Evolutionary conservation across 108 stramenopile species (phyloP).

Genomic region (Epipyxis sp.): DNA sequence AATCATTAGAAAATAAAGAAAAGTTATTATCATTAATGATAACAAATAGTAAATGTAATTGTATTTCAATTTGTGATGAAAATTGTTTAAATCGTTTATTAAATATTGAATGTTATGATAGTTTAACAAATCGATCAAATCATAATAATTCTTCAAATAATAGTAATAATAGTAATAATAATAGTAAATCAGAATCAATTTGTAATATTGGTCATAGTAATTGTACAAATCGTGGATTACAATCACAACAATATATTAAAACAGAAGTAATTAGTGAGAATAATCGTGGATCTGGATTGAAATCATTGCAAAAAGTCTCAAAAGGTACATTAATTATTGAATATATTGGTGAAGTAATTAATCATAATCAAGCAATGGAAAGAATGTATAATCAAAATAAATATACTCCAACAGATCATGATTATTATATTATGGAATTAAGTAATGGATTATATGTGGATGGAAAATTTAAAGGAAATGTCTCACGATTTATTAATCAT

Average conservation of each 20-base stretch:
- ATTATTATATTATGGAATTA: conserved; percentile 89
- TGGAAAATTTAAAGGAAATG: conserved; percentile 73
- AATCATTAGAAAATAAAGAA: conserved; percentile 69
- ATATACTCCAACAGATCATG: conserved; percentile 81
- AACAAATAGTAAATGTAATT: conserved; percentile 34
- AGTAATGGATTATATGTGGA: conserved; percentile 77
- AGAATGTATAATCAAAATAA: conserved; percentile 65
- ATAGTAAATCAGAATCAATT: conserved; percentile 58
- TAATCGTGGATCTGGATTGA: conserved; percentile 83
- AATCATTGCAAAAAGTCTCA: conserved; percentile 63
- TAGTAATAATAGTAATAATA: too few relatives aligned
- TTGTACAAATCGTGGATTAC: conserved; percentile 77
- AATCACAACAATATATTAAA: conserved; percentile 60
- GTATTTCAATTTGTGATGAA: conserved; percentile 61
- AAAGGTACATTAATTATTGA: conserved; percentile 73
- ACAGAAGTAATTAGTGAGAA: conserved; percentile 70
- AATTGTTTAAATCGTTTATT: conserved; percentile 72
- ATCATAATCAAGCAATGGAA: conserved; percentile 65
- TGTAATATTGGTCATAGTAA: conserved; percentile 63
- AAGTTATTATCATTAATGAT: conserved; percentile 62
- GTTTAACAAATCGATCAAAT: conserved; percentile 47
- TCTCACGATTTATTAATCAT: conserved; percentile 88
- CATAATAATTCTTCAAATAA: too few relatives aligned
- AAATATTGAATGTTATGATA: conserved; percentile 71
- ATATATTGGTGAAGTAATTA: conserved; percentile 83